These are phyloP conservation scores for Fusarium fracticaudum DNA, from an alignment of 2,329 filamentous ascomycete species.

Conservation along the genomic window DNA sequence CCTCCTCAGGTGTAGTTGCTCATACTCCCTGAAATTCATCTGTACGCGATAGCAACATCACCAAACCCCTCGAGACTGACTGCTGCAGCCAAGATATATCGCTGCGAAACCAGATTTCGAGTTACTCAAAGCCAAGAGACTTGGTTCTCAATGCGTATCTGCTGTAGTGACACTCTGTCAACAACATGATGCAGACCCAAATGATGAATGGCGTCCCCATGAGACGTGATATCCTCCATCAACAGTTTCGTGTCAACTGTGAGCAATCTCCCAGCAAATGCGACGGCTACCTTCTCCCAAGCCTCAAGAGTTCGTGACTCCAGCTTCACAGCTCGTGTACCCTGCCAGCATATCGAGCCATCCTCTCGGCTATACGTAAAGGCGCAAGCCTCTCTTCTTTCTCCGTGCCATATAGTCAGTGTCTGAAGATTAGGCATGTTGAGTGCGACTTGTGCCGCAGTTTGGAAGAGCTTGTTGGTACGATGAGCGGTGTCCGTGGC, in stretches of 20 bases:
- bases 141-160: conserved; percentile 19
- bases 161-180: conserved; percentile 4
- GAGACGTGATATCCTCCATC: background rate
- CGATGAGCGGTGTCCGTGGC: background rate
- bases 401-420: conserved; percentile 21
- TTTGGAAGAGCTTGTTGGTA: background rate
- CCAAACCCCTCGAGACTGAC: no score
- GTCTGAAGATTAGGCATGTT: conserved; percentile 16
- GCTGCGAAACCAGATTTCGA: no score
- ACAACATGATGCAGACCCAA: conserved; percentile 15
- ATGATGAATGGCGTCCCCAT: conserved; percentile 24
- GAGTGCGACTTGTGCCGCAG: background rate
- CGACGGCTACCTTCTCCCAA: background rate
- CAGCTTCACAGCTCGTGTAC: conserved; percentile 2
- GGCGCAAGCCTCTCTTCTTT: conserved; percentile 4
- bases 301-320: background rate
- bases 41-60: no score
- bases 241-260: background rate
- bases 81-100: no score
- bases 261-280: background rate
- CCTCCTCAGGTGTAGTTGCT: no score
- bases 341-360: conserved; percentile 14
- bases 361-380: conserved; percentile 1
- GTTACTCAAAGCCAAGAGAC: background rate
- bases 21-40: no score